These are phyloP conservation scores for Gastrodia elata DNA, from an alignment of 106 monocot species.

Conservation along the genomic window DNA sequence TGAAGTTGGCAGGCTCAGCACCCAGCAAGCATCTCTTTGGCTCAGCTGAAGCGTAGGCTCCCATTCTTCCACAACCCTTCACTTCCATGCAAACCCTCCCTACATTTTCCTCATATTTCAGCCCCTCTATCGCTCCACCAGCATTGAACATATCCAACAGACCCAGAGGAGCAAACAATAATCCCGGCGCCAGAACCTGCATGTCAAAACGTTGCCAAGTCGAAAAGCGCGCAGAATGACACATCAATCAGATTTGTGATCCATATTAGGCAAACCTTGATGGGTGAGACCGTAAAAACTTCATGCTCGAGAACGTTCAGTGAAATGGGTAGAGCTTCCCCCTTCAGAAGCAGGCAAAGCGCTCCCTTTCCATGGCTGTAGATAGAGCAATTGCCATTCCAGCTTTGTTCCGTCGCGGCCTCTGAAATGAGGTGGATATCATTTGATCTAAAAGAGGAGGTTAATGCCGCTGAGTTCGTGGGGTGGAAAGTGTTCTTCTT, in stretches of 20 bases:
- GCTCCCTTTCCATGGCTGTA: slow-evolving; percentile 36
- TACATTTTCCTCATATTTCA: slow-evolving; percentile 40
- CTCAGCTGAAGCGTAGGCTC: slow-evolving; percentile 51
- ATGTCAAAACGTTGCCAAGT: neutral
- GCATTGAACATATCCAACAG: slow-evolving; percentile 85
- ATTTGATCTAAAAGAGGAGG: slow-evolving; percentile 31
- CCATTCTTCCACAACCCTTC: slow-evolving; percentile 81
- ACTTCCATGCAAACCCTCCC: slow-evolving; percentile 54
- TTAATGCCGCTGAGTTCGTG: slow-evolving; percentile 24
- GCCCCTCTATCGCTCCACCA: slow-evolving; percentile 68
- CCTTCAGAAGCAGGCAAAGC: slow-evolving; percentile 31
- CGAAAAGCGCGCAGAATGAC: neutral
- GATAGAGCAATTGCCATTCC: slow-evolving; percentile 65
- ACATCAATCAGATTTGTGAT: neutral
- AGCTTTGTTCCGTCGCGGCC: slow-evolving; percentile 42
- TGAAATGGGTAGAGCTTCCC: slow-evolving; percentile 44
- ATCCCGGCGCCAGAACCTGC: slow-evolving; percentile 61
- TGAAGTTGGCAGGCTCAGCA: slow-evolving; percentile 31
- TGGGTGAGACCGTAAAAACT: slow-evolving; percentile 57
- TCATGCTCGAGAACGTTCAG: slow-evolving; percentile 72
- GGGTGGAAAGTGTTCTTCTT: slow-evolving; percentile 78
- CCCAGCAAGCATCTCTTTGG: slow-evolving; percentile 53
- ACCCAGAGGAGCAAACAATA: slow-evolving; percentile 65
- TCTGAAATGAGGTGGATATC: slow-evolving; percentile 79
- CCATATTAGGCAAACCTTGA: slow-evolving; percentile 34